Percentiles rank a stretch among this genome's conserved stretches.
Evolutionary conservation across 805 yeast species (phyloP).

Genomic region (Barnettozyma californica): DNA sequence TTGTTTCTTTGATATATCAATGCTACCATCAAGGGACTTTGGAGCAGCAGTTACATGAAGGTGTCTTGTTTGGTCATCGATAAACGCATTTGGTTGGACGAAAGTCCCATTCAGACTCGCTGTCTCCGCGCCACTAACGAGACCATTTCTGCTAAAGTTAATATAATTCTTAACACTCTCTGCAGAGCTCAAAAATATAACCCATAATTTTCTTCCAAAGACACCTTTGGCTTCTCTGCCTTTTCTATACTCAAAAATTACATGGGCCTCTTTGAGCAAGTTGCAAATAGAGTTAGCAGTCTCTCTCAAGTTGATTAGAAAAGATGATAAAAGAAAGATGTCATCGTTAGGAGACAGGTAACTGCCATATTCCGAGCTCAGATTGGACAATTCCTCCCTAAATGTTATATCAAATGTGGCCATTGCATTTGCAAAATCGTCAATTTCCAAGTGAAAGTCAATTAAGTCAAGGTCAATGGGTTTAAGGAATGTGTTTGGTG

Average conservation of each 20-base stretch:
- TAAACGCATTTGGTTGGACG: not conserved
- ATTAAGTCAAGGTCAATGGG: slow-evolving; percentile 18
- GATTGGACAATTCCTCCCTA: slow-evolving; percentile 29
- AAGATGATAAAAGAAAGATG: slow-evolving; percentile 44
- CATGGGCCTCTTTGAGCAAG: slow-evolving; percentile 29
- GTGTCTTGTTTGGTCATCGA: not conserved
- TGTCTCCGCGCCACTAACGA: slow-evolving; percentile 28
- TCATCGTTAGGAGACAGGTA: slow-evolving; percentile 42
- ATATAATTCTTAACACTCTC: slow-evolving; percentile 34
- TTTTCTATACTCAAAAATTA: slow-evolving; percentile 27
- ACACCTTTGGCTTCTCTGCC: slow-evolving; percentile 30
- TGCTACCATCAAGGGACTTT: slow-evolving; percentile 2
- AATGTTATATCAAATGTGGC: slow-evolving; percentile 30
- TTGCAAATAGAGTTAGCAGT: slow-evolving; percentile 28
- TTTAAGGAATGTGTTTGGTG: slow-evolving; percentile 12
- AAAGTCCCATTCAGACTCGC: slow-evolving; percentile 30
- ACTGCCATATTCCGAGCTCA: slow-evolving; percentile 24
- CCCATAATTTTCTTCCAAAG: slow-evolving; percentile 38
- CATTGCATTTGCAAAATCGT: slow-evolving; percentile 27
- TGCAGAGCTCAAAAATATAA: slow-evolving; percentile 32
- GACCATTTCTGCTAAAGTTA: slow-evolving; percentile 18
- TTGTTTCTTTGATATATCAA: not conserved
- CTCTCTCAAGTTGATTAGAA: slow-evolving; percentile 42
- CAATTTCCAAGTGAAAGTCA: slow-evolving; percentile 24
- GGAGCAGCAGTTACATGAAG: not conserved